Percentiles rank a stretch among this genome's conserved stretches.
Evolutionary conservation across 306 rosid species (phyloP).

Genomic region (Cicer bijugum): DNA sequence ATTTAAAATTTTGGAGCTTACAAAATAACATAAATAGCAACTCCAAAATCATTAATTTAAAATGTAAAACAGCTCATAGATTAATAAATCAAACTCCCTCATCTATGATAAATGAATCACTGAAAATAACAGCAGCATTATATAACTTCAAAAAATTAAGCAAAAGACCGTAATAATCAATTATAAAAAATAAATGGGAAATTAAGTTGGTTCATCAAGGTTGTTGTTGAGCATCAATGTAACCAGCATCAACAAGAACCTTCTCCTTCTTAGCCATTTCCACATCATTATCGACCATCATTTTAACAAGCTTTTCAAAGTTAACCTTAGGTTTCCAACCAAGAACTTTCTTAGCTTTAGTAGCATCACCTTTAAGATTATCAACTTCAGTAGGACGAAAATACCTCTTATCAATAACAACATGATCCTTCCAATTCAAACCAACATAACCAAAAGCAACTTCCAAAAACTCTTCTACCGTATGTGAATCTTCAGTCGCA

Average conservation of each 20-base stretch:
- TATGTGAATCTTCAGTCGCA: slow-evolving; percentile 93
- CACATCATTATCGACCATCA: slow-evolving; percentile 96
- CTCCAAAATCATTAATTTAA: slow-evolving; percentile 19
- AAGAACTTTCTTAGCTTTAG: slow-evolving; percentile 77
- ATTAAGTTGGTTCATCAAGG: slow-evolving; percentile 42
- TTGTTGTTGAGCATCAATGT: slow-evolving; percentile 97
- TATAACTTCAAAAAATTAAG: background rate
- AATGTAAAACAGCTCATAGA: slow-evolving; percentile 34
- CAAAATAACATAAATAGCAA: slow-evolving; percentile 22
- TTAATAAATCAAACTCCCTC: slow-evolving; percentile 34
- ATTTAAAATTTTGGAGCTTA: slow-evolving; percentile 36
- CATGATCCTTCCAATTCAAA: slow-evolving; percentile 85
- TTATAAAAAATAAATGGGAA: background rate
- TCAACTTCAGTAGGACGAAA: slow-evolving; percentile 91
- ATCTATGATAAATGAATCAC: slow-evolving; percentile 30
- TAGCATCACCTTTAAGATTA: slow-evolving; percentile 84
- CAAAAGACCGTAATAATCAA: background rate
- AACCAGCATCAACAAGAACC: slow-evolving; percentile 98
- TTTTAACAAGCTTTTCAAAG: slow-evolving; percentile 80
- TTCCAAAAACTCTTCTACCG: slow-evolving; percentile 89
- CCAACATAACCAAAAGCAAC: slow-evolving; percentile 88
- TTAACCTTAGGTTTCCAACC: slow-evolving; percentile 97
- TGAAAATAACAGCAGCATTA: slow-evolving; percentile 17
- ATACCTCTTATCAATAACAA: slow-evolving; percentile 83
- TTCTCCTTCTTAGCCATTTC: slow-evolving; percentile 92